These are phyloP conservation scores for Coprinopsis marcescibilis DNA, from an alignment of 768 basidiomycete genomes.

Conservation along the genomic window DNA sequence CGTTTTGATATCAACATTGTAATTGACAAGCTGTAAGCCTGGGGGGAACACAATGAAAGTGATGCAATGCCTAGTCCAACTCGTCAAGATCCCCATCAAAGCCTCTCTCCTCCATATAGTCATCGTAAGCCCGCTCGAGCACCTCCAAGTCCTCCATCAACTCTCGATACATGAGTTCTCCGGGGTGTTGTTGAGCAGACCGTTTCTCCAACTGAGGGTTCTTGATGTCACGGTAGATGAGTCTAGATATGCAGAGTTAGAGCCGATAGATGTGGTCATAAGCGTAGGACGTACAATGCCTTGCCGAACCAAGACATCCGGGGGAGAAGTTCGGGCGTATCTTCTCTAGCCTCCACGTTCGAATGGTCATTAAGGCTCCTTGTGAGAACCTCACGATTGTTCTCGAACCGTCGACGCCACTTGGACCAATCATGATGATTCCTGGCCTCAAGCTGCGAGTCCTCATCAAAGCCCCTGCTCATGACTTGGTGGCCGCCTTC, in stretches of 20 bases:
- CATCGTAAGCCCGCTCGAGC: no score
- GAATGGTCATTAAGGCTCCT: not conserved
- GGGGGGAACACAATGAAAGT: no score
- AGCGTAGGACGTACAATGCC: not conserved
- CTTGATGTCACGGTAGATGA: conserved; percentile 1
- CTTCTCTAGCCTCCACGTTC: not conserved
- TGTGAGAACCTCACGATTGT: not conserved
- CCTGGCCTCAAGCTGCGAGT: not conserved
- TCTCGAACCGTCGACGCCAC: not conserved
- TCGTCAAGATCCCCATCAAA: no score
- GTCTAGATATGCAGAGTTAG: not conserved
- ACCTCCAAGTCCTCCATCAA: no score
- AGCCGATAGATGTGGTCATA: not conserved
- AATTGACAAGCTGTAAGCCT: no score
- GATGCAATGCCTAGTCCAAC: no score
- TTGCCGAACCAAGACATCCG: conserved; percentile 6
- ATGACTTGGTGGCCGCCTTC: not conserved
- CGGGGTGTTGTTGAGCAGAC: not conserved
- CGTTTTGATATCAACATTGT: no score
- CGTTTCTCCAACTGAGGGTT: not conserved
- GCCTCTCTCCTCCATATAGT: no score
- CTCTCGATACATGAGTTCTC: no score
- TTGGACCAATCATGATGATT: not conserved
- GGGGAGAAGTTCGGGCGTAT: not conserved
- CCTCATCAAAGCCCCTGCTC: no score